phyloP scores from a whole-genome alignment of 352 stramenopile genomes.

The Pythium grandisporangium region DNA sequence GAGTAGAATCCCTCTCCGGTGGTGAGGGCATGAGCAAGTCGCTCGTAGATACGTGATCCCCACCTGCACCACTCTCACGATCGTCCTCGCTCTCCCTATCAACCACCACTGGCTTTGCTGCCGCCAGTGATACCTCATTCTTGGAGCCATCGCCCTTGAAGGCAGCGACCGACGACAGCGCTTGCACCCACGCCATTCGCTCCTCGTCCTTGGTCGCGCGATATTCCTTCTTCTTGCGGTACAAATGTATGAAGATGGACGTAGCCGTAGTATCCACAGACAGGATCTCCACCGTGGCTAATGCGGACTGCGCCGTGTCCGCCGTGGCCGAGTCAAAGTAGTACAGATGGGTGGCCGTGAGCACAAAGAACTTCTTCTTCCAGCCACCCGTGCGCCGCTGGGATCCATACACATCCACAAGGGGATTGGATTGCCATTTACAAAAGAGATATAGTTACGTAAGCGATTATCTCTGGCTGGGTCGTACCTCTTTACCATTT shows the following conservation, averaged over 20 bases:
- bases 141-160: conserved; percentile 27
- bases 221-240: conserved; percentile 77
- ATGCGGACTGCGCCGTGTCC: conserved; percentile 21
- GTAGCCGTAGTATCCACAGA: conserved; percentile 37
- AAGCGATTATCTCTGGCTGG: not conserved
- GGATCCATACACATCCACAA: not conserved
- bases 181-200: conserved; percentile 56
- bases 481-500: not conserved
- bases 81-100: not conserved
- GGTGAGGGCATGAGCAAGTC: too few species aligned
- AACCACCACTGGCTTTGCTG: conserved; percentile 1
- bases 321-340: conserved; percentile 64
- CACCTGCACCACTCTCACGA: too few species aligned
- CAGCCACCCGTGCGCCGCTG: conserved; percentile 61
- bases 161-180: conserved; percentile 46
- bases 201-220: conserved; percentile 44
- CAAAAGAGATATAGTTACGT: too few species aligned
- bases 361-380: conserved; percentile 74
- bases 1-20: too few species aligned
- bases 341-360: conserved; percentile 52
- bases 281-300: conserved; percentile 62
- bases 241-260: conserved; percentile 47
- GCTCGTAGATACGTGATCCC: too few species aligned
- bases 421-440: too few species aligned
- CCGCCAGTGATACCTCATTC: too few species aligned